These are phyloP conservation scores for Malus hybrid DNA, from an alignment of 331 rosid species.

Conservation along the genomic window DNA sequence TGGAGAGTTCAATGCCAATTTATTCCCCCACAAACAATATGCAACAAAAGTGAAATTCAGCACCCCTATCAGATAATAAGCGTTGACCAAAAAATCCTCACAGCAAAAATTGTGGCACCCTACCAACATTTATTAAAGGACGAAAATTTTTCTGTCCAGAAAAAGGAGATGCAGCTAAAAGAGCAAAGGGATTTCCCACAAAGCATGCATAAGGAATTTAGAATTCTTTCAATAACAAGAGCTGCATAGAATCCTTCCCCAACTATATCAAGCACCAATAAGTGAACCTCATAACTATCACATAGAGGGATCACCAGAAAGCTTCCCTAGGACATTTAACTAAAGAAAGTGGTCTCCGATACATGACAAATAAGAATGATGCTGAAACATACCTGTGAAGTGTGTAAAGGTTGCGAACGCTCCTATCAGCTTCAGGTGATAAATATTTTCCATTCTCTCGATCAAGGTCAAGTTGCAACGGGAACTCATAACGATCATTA, in stretches of 20 bases:
- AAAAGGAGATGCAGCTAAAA: neutral
- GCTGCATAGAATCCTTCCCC: neutral
- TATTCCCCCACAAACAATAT: neutral
- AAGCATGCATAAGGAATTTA: neutral
- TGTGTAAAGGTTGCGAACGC: constrained; percentile 77
- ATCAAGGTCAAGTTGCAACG: constrained; percentile 87
- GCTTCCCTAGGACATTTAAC: constrained; percentile 3
- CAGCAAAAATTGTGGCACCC: neutral
- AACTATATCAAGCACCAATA: constrained; percentile 13
- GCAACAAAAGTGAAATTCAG: neutral
- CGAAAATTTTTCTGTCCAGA: neutral
- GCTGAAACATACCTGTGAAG: constrained; percentile 68
- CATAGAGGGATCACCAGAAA: constrained; percentile 12
- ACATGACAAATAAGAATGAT: constrained; percentile 3
- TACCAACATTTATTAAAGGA: neutral
- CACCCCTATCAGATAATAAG: neutral
- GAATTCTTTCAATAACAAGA: neutral
- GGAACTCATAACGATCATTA: constrained; percentile 89
- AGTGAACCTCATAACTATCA: neutral
- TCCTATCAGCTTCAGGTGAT: constrained; percentile 86
- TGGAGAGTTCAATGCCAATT: neutral
- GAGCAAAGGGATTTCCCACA: neutral
- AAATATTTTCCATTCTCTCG: constrained; percentile 76
- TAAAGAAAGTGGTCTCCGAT: neutral
- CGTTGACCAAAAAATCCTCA: neutral